These are phyloP conservation scores for Leishmania gerbilli DNA, from an alignment of 208 protist species.

Conservation along the genomic window DNA sequence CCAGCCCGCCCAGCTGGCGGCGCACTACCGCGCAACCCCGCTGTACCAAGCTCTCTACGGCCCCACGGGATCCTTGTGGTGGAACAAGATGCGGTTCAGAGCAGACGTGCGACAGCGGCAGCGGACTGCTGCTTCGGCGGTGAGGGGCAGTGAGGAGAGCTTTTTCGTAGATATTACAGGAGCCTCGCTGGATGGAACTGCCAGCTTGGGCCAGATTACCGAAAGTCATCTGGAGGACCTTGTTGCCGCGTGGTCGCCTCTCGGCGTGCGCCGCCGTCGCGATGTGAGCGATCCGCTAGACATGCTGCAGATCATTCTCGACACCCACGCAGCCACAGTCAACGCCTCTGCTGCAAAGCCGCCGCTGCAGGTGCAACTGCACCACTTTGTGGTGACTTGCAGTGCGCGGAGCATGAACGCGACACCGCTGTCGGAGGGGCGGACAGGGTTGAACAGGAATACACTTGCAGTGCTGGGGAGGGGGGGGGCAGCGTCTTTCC, in stretches of 20 bases:
- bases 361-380: constrained; percentile 57
- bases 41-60: constrained; percentile 56
- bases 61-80: constrained; percentile 20
- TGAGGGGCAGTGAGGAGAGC: neutral
- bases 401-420: constrained; percentile 71
- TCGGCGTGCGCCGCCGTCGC: constrained; percentile 43
- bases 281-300: constrained; percentile 57
- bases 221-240: neutral
- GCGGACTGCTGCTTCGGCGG: neutral
- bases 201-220: neutral
- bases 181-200: neutral
- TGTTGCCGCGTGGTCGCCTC: constrained; percentile 23
- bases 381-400: constrained; percentile 82
- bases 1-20: constrained; percentile 44
- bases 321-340: constrained; percentile 10
- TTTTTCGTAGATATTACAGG: constrained; percentile 9
- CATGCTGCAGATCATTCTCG: constrained; percentile 44
- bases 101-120: neutral
- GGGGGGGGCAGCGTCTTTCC: neutral
- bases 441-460: neutral
- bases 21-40: constrained; percentile 45
- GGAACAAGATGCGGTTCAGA: neutral
- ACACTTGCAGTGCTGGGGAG: neutral
- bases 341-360: neutral
- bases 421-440: constrained; percentile 1